Conservation (phyloP, 176 grass and related monocot species). For the Phragmites australis region DNA sequence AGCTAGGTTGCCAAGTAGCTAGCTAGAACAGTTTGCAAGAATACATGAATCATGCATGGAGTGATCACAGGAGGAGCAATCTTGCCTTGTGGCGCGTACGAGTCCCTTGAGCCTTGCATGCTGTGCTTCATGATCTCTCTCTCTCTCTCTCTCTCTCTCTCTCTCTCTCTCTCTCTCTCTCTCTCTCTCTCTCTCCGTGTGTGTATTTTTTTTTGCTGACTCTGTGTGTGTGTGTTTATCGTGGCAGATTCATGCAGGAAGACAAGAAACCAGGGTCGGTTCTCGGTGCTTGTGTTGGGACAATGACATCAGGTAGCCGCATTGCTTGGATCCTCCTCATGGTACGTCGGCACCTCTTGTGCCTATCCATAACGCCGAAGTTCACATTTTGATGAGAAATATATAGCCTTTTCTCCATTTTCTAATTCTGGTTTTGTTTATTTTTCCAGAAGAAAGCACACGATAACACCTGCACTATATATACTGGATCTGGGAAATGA, state of each 20-base stretch:
- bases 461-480: no score
- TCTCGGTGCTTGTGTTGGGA: background rate
- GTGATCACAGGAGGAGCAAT: background rate
- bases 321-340: background rate
- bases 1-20: no score
- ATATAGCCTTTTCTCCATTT: background rate
- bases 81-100: constrained; percentile 40
- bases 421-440: background rate
- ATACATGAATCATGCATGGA: background rate
- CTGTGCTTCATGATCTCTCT: constrained; percentile 1
- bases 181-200: background rate
- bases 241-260: background rate
- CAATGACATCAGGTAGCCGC: constrained; percentile 11
- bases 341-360: background rate
- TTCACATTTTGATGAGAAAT: background rate
- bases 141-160: background rate
- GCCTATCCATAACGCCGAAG: background rate
- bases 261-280: background rate
- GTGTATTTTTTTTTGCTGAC: background rate
- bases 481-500: no score
- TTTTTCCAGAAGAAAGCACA: no score
- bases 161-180: background rate
- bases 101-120: constrained; percentile 25
- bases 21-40: background rate
- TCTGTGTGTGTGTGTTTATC: background rate